Evolutionary conservation across 371 early-diverging fungal species (phyloP).

Genomic region (Capillidium rhysosporum): DNA sequence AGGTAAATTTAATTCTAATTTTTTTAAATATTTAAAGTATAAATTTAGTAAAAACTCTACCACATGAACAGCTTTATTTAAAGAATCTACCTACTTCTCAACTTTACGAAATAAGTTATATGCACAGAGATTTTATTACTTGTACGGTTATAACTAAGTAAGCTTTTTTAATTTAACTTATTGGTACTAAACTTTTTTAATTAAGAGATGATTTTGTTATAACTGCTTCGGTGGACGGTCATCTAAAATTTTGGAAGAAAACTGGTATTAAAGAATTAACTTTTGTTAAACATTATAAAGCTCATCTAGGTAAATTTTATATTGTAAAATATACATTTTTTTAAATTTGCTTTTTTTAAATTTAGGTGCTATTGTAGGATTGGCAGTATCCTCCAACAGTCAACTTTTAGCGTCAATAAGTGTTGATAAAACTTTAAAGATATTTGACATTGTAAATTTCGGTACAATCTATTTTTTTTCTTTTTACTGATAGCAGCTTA

Average conservation of each 20-base stretch:
- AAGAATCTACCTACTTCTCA: conserved; percentile 57
- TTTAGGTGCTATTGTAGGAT: conserved; percentile 25
- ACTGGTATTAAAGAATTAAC: conserved; percentile 47
- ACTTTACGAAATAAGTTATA: conserved; percentile 82
- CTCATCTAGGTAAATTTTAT: conserved; percentile 60
- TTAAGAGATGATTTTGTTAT: conserved; percentile 74
- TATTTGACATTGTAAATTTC: conserved; percentile 90
- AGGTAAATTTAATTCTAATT: background rate
- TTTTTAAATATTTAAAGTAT: background rate
- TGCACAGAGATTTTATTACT: conserved; percentile 83
- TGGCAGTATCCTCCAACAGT: conserved; percentile 54
- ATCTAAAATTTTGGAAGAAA: conserved; percentile 97
- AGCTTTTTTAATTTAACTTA: conserved; percentile 3
- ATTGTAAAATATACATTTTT: too few species aligned
- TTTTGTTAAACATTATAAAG: conserved; percentile 90
- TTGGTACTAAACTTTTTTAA: background rate
- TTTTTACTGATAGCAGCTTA: conserved; percentile 10
- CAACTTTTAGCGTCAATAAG: conserved; percentile 62
- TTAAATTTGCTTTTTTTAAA: background rate
- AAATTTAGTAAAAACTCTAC: conserved; percentile 18
- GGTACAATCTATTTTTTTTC: conserved; percentile 21
- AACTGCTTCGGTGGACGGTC: conserved; percentile 87
- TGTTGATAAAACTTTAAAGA: conserved; percentile 66
- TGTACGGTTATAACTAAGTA: conserved; percentile 53
- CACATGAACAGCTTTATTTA: conserved; percentile 57